Base-by-base conservation (phyloP, 2,329 filamentous ascomycete species). In the Sporothrix pseudoabietina region DNA sequence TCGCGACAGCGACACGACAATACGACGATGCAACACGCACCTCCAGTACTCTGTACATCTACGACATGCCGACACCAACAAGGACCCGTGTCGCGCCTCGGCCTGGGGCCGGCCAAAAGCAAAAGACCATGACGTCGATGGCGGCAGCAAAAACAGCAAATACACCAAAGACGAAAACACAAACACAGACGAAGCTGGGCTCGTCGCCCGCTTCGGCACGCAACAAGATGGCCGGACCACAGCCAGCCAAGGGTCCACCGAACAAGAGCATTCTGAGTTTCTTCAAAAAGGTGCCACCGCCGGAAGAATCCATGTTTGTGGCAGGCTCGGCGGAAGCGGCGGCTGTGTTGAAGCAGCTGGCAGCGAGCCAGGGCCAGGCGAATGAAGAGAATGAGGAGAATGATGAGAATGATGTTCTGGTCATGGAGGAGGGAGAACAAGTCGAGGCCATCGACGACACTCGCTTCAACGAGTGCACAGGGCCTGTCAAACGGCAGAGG, bases 241-340 rank as follows among this genome's bases (percentile, higher is more conserved):
- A 66, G 6, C 26, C 71, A 26, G 44, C 47, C 30, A 65, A 65
- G 32, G 52, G 19, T 16, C 73, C 70, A 19, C 63, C 61, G 14
- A 93, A 92, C 77, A 84, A 85, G 7, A 93, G 90, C 75, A 93
- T 94, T 44, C 82, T 93, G 16, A 93, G 82, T 75, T 94, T 93
- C 80, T 94, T 94, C 79, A 90, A 92, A 78, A 94, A 93, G 78
- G 85, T 88, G 0, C 86, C 88, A 54, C 86, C 87, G 71, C 83
- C 86, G 73, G 85, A 91, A 75, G 83, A 89, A 72, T 83, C 85
- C 26, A 85, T 92, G 10, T 91, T 92, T 76, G 80, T 85, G 0
- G 59, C 70, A 10, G 72, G 63, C 2, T 66, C 61, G 8, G 41
- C 61, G 19, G 61, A 55, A 1, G 71, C 47, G n/a, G 44, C 14